phyloP scores from a whole-genome alignment of 2,329 filamentous ascomycete genomes.

The Zarea fungicola region DNA sequence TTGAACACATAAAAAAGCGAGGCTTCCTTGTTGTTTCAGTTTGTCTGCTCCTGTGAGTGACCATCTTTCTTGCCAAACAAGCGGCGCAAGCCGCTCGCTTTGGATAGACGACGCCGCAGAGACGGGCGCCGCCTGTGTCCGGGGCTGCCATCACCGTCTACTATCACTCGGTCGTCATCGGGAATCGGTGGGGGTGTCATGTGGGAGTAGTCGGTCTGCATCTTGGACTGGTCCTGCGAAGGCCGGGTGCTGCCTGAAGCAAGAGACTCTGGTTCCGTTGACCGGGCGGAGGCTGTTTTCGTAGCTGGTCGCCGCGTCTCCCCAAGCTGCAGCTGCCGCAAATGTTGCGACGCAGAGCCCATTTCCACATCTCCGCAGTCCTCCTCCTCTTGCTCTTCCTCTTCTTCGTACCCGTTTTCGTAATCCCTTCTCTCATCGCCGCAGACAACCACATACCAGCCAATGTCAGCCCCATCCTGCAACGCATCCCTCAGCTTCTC shows the following conservation, averaged over 20 bases:
- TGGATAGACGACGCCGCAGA: conserved; percentile 28
- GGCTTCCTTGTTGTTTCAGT: background rate
- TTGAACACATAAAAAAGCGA: too few species aligned
- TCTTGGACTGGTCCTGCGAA: conserved; percentile 4
- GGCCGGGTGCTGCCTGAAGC: background rate
- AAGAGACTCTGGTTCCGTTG: background rate
- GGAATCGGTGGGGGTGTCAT: conserved; percentile 14
- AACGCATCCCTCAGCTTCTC: conserved; percentile 52
- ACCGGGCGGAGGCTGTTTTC: background rate
- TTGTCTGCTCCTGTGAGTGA: conserved; percentile 1
- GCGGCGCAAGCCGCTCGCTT: conserved; percentile 32
- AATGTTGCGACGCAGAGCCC: conserved; percentile 11
- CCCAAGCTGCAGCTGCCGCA: background rate
- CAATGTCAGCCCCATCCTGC: conserved; percentile 50
- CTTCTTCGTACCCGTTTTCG: conserved; percentile 43
- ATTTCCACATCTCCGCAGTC: conserved; percentile 20
- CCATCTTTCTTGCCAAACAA: conserved; percentile 32
- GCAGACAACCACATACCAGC: conserved; percentile 60
- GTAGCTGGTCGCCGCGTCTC: conserved; percentile 13
- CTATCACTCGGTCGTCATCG: conserved; percentile 9
- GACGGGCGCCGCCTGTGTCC: background rate
- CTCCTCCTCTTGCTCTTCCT: too few species aligned
- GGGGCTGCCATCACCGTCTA: background rate
- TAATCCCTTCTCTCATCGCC: conserved; percentile 53
- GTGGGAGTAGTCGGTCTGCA: conserved; percentile 3